Evolutionary conservation across 2,329 filamentous ascomycete genomes (phyloP), one percentile per base, ranked within the genome.

Genomic region (Thielaviopsis punctulata): DNA sequence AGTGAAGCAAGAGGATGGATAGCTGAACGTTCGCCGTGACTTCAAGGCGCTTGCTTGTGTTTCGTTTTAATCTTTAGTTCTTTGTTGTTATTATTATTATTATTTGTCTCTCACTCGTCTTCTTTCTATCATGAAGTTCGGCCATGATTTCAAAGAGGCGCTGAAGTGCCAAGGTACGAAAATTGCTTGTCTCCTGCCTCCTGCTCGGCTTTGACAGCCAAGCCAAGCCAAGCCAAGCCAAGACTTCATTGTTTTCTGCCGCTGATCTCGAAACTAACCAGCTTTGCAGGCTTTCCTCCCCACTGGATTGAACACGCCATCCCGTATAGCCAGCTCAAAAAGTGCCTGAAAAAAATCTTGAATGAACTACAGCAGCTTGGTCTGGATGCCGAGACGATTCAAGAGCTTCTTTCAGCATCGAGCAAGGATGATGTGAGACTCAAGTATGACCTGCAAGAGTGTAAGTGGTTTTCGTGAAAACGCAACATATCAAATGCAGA

Each of bases 291-390:
- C 57, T 94, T 87, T 62, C 87, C 87, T 7, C 68, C 76, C 48
- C 79, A 82, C 62, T 81, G 77, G 77, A 68, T 88, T 48, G 73
- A 82, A 45, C 80, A 79, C 24, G 86, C 87, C 48, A 85, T 94
- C 56, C 86, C 84, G 2, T 94, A 94, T 64, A 76, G 82, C 45
- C 78, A 87, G 64, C 75, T 94, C 53, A 94, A 94, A 67, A 94
- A 93, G 69, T 86, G 84, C 66, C 82, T 94, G 62, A 90, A 89
- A 62, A 82, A 81, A 62, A 81, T 93, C 48, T 77, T 82, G 57
- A 68, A 70, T 49, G 86, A 94, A 68, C 73, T 94, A 50, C 68
- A 72, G 41, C 72, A 74, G 30, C 68, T 90, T 13, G 86, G 86
- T 7, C 76, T 93, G 25, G 82, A 86, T 57, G 76, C 77, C 4